Evolutionary conservation across 345 rosid genomes (phyloP).

Genomic region (Acer campestre): DNA sequence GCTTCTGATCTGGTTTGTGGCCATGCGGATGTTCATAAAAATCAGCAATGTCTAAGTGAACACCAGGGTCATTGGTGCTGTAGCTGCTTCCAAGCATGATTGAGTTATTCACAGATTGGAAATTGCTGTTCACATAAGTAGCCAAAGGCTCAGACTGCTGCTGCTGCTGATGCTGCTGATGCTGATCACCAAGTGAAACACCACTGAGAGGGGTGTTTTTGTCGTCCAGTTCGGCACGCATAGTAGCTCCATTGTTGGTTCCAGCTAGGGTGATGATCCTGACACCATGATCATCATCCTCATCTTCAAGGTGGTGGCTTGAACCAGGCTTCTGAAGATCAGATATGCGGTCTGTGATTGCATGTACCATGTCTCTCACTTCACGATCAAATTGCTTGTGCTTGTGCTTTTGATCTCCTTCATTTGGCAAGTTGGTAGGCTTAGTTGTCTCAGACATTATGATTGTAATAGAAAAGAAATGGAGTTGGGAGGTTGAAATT

Average conservation of each 20-base stretch:
- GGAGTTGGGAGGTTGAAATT: not conserved
- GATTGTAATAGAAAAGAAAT: not conserved
- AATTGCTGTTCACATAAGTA: constrained; percentile 86
- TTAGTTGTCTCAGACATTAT: constrained; percentile 43
- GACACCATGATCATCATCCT: constrained; percentile 40
- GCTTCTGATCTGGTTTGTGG: constrained; percentile 20
- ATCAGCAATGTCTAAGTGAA: constrained; percentile 73
- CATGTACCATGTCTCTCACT: constrained; percentile 50
- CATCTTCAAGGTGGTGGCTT: constrained; percentile 33
- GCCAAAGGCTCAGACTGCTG: constrained; percentile 42
- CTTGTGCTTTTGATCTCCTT: constrained; percentile 25
- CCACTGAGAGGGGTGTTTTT: constrained; percentile 18
- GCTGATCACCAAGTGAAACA: constrained; percentile 19
- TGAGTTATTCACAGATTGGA: constrained; percentile 90
- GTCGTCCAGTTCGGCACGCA: constrained; percentile 65
- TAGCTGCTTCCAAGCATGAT: constrained; percentile 70
- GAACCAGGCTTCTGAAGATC: constrained; percentile 49
- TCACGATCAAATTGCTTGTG: constrained; percentile 36
- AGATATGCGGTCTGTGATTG: constrained; percentile 39
- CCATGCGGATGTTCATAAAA: constrained; percentile 20
- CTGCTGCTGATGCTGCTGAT: constrained; percentile 1
- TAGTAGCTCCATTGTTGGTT: constrained; percentile 71
- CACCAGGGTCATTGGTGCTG: constrained; percentile 85
- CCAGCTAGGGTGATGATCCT: constrained; percentile 80
- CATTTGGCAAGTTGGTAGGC: constrained; percentile 24